These are phyloP conservation scores for Diaporthe ampelina DNA, from an alignment of 2,329 filamentous ascomycete species.

Conservation along the genomic window DNA sequence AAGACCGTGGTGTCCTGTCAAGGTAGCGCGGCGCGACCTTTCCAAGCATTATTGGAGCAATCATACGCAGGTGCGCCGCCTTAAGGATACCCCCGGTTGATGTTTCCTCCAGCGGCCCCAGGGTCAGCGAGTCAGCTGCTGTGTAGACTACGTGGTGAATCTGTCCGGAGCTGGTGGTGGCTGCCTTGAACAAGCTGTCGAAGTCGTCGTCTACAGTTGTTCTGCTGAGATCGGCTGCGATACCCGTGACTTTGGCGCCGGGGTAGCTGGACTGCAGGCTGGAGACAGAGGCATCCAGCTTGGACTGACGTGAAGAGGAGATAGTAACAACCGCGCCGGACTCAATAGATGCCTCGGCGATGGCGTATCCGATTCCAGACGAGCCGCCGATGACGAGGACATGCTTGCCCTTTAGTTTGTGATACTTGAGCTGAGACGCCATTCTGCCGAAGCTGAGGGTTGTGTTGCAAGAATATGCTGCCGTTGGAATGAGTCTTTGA, in stretches of 20 bases:
- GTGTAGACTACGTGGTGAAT: constrained; percentile 48
- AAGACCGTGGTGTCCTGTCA: constrained; percentile 54
- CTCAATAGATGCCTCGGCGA: constrained; percentile 70
- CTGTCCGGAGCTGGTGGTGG: constrained; percentile 5
- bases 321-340: constrained; percentile 69
- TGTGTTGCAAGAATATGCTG: background rate
- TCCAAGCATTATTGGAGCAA: constrained; percentile 50
- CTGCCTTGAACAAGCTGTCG: constrained; percentile 45
- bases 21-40: constrained; percentile 50
- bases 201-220: constrained; percentile 50
- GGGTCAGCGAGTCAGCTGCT: constrained; percentile 48
- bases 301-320: constrained; percentile 66
- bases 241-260: constrained; percentile 45
- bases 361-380: constrained; percentile 72
- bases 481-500: background rate
- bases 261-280: constrained; percentile 39
- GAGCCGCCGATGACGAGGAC: constrained; percentile 75
- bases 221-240: constrained; percentile 46
- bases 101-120: constrained; percentile 44
- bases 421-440: constrained; percentile 46
- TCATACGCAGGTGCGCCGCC: constrained; percentile 50
- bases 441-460: constrained; percentile 29
- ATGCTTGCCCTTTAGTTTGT: constrained; percentile 52
- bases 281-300: constrained; percentile 61
- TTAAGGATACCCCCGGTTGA: constrained; percentile 45